phyloP scores from a whole-genome alignment of 805 yeast genomes.

The Candida corydali region DNA sequence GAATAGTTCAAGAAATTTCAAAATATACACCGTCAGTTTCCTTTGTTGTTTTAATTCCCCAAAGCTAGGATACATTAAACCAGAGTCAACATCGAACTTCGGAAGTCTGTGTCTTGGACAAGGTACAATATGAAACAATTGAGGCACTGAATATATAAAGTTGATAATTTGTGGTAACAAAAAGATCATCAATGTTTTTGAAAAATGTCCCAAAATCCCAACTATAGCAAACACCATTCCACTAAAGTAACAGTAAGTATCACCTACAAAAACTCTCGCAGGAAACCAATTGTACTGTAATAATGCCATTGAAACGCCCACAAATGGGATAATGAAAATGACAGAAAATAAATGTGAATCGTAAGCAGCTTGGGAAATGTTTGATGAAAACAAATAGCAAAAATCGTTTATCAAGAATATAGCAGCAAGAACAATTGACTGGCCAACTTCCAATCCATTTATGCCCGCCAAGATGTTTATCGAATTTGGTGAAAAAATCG shows the following conservation, averaged over 20 bases:
- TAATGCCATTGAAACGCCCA: constrained; percentile 78
- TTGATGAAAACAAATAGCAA: constrained; percentile 51
- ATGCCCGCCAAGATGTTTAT: constrained; percentile 95
- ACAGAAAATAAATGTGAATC: constrained; percentile 82
- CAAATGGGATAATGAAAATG: constrained; percentile 75
- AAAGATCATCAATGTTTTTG: constrained; percentile 83
- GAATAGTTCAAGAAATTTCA: constrained; percentile 41
- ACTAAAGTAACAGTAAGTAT: constrained; percentile 94
- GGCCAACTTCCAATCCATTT: constrained; percentile 96
- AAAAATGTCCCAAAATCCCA: constrained; percentile 93
- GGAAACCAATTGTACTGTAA: constrained; percentile 86
- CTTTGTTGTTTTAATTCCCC: constrained; percentile 28
- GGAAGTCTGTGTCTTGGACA: constrained; percentile 97
- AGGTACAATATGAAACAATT: constrained; percentile 77
- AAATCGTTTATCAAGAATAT: constrained; percentile 73
- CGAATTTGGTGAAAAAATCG: constrained; percentile 94
- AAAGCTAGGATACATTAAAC: constrained; percentile 64
- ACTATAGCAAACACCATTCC: constrained; percentile 99
- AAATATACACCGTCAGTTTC: constrained; percentile 12
- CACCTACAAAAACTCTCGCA: constrained; percentile 92
- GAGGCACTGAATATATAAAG: constrained; percentile 89
- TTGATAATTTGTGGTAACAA: constrained; percentile 90
- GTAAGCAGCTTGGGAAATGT: constrained; percentile 49
- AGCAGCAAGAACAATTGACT: constrained; percentile 71
- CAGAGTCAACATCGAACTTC: constrained; percentile 59